Base-by-base conservation (phyloP, 78 protist genomes). In the Protostelium mycophagum region DNA sequence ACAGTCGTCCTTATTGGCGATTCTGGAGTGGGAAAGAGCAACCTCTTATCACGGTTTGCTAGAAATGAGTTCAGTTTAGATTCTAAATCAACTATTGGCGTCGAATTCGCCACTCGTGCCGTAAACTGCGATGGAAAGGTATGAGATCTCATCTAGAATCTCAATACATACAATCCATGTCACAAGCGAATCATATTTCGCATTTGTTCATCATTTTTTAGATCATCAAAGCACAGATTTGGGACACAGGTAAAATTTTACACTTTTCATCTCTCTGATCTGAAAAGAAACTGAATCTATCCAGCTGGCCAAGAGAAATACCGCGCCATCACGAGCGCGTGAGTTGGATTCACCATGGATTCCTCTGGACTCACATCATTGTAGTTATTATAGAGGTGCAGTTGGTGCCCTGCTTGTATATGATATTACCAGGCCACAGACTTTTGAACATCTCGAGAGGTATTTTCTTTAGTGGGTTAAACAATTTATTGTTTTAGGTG, bases 81-180 rank as follows among this genome's bases (percentile, higher is more conserved):
- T 90, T 94, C 98, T 16, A 98, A 98, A 90, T 91, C 98, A 28
- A 99, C 99, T 9, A 98, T 99, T 85, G 99, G 99, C 34, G 99
- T 98, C 38, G 99, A 99, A 93, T 98, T 98, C 89, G 99, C 99
- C 37, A 98, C 98, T 25, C 91, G 98, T 37, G 92, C 97, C 86
- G 93, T 97, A 34, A 35, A 89, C 85, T 85, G 93, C 34, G 98
- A 99, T 23, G 97, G 96, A 83, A 96, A 98, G 93, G 94, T 88
- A n/a, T n/a, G 73, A 51, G 5, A 51, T 16, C 5, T 51, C 16
- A 5, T 51, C 16, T 51, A 5, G 73, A 16, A 25, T 51, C 16
- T 5, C 16, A 5, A 51, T 51, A 5, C 16, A 5, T 51, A 51
- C 73, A 16, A 25, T 51, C 73, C 73, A 51, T 16, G 73, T n/a